Evolutionary conservation across 345 rosid genomes (phyloP).

Genomic region (Passiflora organensis): DNA sequence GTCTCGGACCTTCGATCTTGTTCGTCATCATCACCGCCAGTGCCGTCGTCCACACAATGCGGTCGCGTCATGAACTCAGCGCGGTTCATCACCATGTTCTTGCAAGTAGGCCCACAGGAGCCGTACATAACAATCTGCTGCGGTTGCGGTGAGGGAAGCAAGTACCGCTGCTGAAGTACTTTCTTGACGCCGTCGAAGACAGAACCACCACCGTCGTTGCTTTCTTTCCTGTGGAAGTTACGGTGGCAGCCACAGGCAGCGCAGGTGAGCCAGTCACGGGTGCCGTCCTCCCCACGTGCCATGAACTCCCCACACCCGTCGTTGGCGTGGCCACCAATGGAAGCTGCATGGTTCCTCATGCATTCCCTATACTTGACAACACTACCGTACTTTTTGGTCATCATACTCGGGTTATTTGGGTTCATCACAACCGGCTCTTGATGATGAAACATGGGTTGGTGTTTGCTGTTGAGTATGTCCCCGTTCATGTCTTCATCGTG

Average conservation of each 20-base stretch:
- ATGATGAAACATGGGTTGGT: neutral
- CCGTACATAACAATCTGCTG: conserved; percentile 6
- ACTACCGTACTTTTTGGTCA: neutral
- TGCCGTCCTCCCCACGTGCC: conserved; percentile 23
- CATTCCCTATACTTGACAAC: conserved; percentile 18
- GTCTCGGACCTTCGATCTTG: conserved; percentile 25
- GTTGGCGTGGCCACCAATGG: conserved; percentile 44
- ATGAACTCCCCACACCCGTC: conserved; percentile 61
- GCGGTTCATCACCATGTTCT: neutral
- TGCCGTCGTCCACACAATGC: neutral
- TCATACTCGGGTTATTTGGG: neutral
- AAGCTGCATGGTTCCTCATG: conserved; percentile 45
- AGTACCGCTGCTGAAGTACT: conserved; percentile 13
- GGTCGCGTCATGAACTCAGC: neutral
- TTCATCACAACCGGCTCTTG: neutral
- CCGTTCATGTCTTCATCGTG: neutral
- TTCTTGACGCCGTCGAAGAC: neutral
- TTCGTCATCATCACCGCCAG: conserved; percentile 1
- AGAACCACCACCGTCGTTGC: neutral
- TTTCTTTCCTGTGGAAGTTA: conserved; percentile 43
- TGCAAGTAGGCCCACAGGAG: neutral
- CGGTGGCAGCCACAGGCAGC: conserved; percentile 59
- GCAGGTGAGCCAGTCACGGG: conserved; percentile 27
- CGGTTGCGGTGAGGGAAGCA: conserved; percentile 10
- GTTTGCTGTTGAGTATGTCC: neutral